Base-by-base conservation (phyloP, 176 grass and related monocot species). In the Stipa capillata region DNA sequence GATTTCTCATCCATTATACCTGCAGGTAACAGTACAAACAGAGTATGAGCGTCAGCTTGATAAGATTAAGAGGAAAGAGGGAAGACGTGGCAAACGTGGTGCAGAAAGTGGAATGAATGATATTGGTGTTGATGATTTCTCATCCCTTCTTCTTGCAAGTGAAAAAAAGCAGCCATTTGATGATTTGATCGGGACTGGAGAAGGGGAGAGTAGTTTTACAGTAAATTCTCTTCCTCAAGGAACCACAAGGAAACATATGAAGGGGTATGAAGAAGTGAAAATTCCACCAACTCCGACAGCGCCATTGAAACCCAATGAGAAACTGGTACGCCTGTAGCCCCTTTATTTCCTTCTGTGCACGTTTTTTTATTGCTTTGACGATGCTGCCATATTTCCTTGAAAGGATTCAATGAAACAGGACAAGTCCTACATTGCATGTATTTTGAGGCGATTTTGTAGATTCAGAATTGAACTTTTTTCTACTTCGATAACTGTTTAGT, bases 221-320 rank as follows among this genome's bases (percentile, higher is more conserved):
- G 64, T 90, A 72, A 90, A 79, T 57, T 91, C 89, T 74, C 95
- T 97, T 87, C 95, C 95, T 89, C 82, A 87, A 92, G 95, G 95
- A 72, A 97, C 95, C 68, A 92, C 73, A 66, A 90, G 89, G 69
- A 83, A 79, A 73, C 89, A 97, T 72, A 78, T 79, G 87, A 87
- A 73, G 45, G 94, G 94, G n/a, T 97, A 94, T 65, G 95, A 97
- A 82, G 95, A 97, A 86, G 94, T 97, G 50, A 97, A 86, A 85
- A 94, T 97, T 84, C 95, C 91, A 73, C 89, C 95, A 56, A 92
- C 86, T 85, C 79, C 72, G 80, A 94, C 89, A 8, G 91, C 91
- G 18, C 81, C 87, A 40, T 79, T 92, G 79, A 79, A 79, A 85
- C 83, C 89, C 42, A 82, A 97, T 87, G 94, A 97, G 74, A 94